These are phyloP conservation scores for Pseudogymnoascus sp. DNA, from an alignment of 2,329 filamentous ascomycete species.

Conservation along the genomic window DNA sequence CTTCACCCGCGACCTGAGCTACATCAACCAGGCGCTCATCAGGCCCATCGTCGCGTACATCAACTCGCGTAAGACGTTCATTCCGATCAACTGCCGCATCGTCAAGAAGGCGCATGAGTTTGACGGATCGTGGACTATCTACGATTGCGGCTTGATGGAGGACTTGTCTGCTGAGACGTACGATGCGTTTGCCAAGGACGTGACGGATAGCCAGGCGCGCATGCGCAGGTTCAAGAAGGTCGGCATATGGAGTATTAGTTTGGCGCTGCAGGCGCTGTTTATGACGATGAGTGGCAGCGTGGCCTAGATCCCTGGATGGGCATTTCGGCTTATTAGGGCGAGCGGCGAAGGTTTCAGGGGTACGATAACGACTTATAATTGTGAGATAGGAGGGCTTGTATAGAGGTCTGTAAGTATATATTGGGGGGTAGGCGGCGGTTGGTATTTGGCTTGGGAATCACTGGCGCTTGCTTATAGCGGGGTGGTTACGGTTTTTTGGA, in stretches of 20 bases:
- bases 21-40: conserved; percentile 91
- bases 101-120: conserved; percentile 87
- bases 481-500: background rate
- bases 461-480: background rate
- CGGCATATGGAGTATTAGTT: conserved; percentile 88
- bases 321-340: background rate
- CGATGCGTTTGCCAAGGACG: conserved; percentile 84
- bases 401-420: background rate
- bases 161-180: conserved; percentile 92
- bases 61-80: conserved; percentile 90
- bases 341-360: background rate
- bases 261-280: conserved; percentile 88
- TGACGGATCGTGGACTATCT: conserved; percentile 90
- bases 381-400: background rate
- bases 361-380: conserved; percentile 2
- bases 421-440: background rate
- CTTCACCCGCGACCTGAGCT: conserved; percentile 86
- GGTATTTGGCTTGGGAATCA: background rate
- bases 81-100: conserved; percentile 88
- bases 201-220: conserved; percentile 80
- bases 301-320: conserved; percentile 32
- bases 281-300: conserved; percentile 87
- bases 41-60: conserved; percentile 97
- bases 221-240: conserved; percentile 89
- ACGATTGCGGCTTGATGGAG: conserved; percentile 88